phyloP scores from a whole-genome alignment of 768 basidiomycete species.

The Hericium rajendrae region DNA sequence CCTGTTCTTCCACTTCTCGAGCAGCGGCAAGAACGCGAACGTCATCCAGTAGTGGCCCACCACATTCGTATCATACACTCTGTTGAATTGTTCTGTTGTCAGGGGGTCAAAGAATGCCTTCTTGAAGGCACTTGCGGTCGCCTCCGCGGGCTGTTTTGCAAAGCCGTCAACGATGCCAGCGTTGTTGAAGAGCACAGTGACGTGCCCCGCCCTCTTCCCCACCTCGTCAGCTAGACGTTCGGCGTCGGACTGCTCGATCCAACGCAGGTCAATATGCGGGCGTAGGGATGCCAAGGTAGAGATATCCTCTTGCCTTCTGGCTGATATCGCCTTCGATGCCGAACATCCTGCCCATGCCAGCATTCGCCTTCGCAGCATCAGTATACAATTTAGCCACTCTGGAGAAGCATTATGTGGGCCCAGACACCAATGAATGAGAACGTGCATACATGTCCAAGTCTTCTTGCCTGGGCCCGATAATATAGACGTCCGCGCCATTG shows the following conservation, averaged over 20 bases:
- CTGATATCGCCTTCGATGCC: constrained; percentile 33
- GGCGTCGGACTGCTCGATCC: constrained; percentile 28
- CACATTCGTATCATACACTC: constrained; percentile 28
- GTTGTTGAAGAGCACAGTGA: constrained; percentile 24
- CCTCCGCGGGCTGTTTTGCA: constrained; percentile 18
- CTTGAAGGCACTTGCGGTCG: constrained; percentile 29
- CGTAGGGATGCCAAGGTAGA: not conserved
- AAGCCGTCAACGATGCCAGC: constrained; percentile 28
- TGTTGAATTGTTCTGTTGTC: constrained; percentile 27
- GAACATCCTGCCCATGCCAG: constrained; percentile 27
- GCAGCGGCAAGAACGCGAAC: constrained; percentile 44
- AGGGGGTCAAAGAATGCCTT: constrained; percentile 30
- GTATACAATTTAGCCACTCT: constrained; percentile 30
- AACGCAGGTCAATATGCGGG: too few relatives aligned
- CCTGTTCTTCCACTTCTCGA: constrained; percentile 35
- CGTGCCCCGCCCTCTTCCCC: constrained; percentile 12
- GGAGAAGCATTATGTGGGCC: not conserved
- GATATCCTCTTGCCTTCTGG: constrained; percentile 22
- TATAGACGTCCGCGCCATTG: constrained; percentile 40
- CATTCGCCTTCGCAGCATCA: constrained; percentile 22
- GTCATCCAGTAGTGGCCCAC: constrained; percentile 45
- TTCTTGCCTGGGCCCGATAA: constrained; percentile 32
- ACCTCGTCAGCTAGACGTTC: constrained; percentile 28
- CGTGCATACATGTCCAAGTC: constrained; percentile 28
- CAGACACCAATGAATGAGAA: not conserved